Evolutionary conservation across 2,329 filamentous ascomycete species (phyloP), one percentile per base, ranked within the genome.

Genomic region (Talaromyces amestolkiae): DNA sequence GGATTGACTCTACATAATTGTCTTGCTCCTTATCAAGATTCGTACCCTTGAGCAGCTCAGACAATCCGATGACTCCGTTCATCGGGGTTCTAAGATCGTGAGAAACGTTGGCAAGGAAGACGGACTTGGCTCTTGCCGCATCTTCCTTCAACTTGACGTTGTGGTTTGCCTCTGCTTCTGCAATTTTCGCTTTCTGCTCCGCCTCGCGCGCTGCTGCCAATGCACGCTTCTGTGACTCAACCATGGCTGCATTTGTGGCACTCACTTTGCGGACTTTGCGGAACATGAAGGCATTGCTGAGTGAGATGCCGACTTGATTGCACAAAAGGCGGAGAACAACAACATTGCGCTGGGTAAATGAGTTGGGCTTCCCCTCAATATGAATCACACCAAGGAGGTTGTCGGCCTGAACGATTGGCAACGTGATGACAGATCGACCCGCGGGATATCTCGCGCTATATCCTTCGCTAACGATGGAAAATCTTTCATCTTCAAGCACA

Each of bases 21-120:
- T 86, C 82, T 71, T 89, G 86, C 72, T 89, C 86, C 22, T 79
- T 78, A 66, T 83, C 84, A 43, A 89, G 70, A 6, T 74, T 76
- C 10, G 85, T 88, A 8, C 81, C 81, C 70, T 88, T 88, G 24
- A 89, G 79, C 51, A 89, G 76, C 70, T 89, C 86, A 2, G 84
- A 86, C 77, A 88, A 85, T 39, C 95, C 95, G 72, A 99, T 83
- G 58, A 98, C 97, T 13, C 94, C 95, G 73, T 98, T 98, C 65
- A 98, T 84, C 0, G 95, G 95, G 1, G 95, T 99, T 75, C 97
- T 96, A 41, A 99, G 83, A 76, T 98, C 88, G 70, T 90, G 88
- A 27, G 67, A 88, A 60, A 98, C 97, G 72, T 98, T 98, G 19
- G 95, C 95, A 68, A 99, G 96, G 80, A 98, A 98, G 9, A 98